Base-by-base conservation (phyloP, 768 basidiomycete species). In the Auriscalpium vulgare region DNA sequence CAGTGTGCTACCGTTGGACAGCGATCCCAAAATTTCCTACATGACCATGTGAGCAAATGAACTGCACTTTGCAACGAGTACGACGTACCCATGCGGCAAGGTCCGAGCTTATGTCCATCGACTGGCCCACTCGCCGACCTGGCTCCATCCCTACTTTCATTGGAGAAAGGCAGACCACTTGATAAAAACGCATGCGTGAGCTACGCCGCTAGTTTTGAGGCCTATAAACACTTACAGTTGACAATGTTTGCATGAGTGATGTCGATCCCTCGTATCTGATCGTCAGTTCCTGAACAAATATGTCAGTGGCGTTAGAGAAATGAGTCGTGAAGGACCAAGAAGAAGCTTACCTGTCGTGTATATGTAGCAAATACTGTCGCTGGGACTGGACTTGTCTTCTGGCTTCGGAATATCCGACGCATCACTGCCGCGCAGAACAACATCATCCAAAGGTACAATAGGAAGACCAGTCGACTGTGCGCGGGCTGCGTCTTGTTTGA, bases 91-190 rank as follows among this genome's bases (percentile, higher is more conserved):
- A 85, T 17, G 80, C 81, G 45, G 79, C 80, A 81, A 85, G 83
- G 60, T 85, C 83, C 63, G 84, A 85, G 4, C 82, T 78, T 46
- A 85, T 77, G 59, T 84, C 83, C 68, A 85, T 74, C 21, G 84
- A 68, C 61, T 84, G 82, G 8, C 81, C 75, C 19, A 84, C 80
- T 10, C 79, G 75, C 35, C 75, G 62, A 11, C 82, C 81, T 1
- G 80, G 79, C n/a, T 65, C 57, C 79, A 85, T 83, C 36, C 75
- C 74, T 10, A 83, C 70, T 59, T 79, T 82, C n/a, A 81, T 82
- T 23, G 82, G 82, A 17, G 71, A 54, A 8, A 70, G 62, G 54
- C 71, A 72, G 4, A 80, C 66, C 21, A 78, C 78, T 79, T 55
- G 29, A 29, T 7, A 29, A 29, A 21, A 29, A 7, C 7, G 29